Evolutionary conservation across 1,284 basidiomycete genomes (phyloP), one percentile per base, ranked within the genome.

Genomic region (Rhodotorula sp.): DNA sequence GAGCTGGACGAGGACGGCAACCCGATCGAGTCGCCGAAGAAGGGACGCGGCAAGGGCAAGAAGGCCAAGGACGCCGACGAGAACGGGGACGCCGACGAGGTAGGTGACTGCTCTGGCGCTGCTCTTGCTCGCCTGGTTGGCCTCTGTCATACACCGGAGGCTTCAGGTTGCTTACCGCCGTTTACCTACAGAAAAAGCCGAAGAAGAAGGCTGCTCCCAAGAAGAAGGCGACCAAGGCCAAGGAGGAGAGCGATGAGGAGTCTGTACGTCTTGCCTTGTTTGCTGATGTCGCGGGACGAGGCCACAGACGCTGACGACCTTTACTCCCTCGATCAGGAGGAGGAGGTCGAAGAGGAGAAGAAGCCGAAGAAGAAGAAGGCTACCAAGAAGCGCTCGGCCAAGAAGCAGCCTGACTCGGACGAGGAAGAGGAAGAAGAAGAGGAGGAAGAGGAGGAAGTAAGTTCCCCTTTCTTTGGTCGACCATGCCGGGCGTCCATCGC

Each of bases 141-240:
- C 19, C 49, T 7, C 19, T 6, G 49, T 1, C 19, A 50, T 2
- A 18, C 49, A 18, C 49, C 19, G 19, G 3, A 28, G 28, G 28
- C 28, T 28, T 28, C n/a, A n/a, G n/a, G n/a, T n/a, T n/a, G n/a
- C n/a, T n/a, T n/a, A n/a, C n/a, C n/a, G n/a, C n/a, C n/a, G n/a
- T n/a, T n/a, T n/a, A n/a, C n/a, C n/a, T 12, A 50, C 54, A 55
- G 19, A 71, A 60, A 23, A 71, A 74, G 57, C 69, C 70, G 12
- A 72, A 72, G 66, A 74, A 74, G 48, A 74, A 74, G 57, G 68
- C 38, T 43, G 60, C 16, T 21, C 45, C 55, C 15, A 28, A 26
- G 26, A 55, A 55, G 54, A 55, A 55, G 54, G 26, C 26, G 26
- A 26, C 6, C 54, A 52, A 52, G 21, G 21, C 50, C 50, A 52